Evolutionary conservation across 108 stramenopile species (phyloP), one percentile per base, ranked within the genome.

Genomic region (Skeletonema potamos): DNA sequence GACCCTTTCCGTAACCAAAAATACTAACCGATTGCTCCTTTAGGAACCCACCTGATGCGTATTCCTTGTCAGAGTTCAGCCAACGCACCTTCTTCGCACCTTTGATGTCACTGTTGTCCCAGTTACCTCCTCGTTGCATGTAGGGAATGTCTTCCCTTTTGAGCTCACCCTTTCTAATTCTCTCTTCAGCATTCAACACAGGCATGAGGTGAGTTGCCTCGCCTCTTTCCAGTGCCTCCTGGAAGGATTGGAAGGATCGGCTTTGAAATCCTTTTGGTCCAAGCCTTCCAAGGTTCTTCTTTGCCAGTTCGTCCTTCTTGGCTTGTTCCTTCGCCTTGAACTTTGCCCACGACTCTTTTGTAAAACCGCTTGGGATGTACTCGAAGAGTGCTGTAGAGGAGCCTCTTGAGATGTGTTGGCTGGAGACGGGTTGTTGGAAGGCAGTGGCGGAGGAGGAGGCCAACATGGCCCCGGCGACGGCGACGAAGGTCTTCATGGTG

Each of bases 291-390:
- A 86, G 48, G 27, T 79, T 79, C 61, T 79, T 79, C 66, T 72
- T 68, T 7, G 71, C 71, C 29, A 27, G 48, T 33, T 72, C 71
- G 24, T 71, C 78, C 61, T 82, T 77, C 73, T 76, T 91, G 83
- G 59, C 84, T 64, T 72, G 39, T 48, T 72, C 87, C 76, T 85
- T 86, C 8, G 58, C 66, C 72, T 78, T 73, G 86, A 89, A 89
- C 26, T 85, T 84, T 27, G 74, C 78, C 86, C 87, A 91, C 2
- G 80, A 78, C 32, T 88, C 89, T 20, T 84, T 74, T 11, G 90
- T 94, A 75, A 94, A 91, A 17, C 93, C 93, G 11, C 77, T 66
- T 2, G 92, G 92, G 54, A 93, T 88, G 77, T 93, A 93, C 32
- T 69, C 86, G 74, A 66, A 77, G 62, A 84, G 72, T 18, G 73